These are phyloP conservation scores for Mycena kentingensis DNA, from an alignment of 768 basidiomycete genomes.

Conservation along the genomic window DNA sequence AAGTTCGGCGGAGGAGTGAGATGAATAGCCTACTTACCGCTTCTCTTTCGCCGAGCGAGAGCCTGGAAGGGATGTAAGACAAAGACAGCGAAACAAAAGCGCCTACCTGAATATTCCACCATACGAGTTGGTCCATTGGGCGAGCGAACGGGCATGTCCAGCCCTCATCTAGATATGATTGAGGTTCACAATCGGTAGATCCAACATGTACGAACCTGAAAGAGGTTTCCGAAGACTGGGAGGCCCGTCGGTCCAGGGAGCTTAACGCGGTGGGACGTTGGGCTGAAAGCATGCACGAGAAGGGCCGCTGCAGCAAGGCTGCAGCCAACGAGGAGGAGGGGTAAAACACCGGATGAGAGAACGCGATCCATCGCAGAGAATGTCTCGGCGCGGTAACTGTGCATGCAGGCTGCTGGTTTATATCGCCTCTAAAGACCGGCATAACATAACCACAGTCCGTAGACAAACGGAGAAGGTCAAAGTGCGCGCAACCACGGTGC, in stretches of 20 bases:
- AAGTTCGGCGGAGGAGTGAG: background rate
- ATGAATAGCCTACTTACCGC: background rate
- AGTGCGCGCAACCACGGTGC: no score
- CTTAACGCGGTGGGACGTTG: constrained; percentile 1
- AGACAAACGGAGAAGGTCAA: no score
- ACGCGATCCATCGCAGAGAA: no score
- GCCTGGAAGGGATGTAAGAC: background rate
- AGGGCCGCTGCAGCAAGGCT: background rate
- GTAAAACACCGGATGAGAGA: no score
- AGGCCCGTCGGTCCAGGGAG: constrained; percentile 8
- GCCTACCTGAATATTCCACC: constrained; percentile 17
- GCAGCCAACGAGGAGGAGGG: no score
- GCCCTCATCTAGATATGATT: constrained; percentile 7
- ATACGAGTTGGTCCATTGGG: constrained; percentile 9
- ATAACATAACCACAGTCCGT: no score
- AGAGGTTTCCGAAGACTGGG: constrained; percentile 9
- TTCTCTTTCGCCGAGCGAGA: constrained; percentile 9
- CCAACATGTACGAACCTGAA: background rate
- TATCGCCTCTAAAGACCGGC: no score
- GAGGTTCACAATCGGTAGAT: background rate
- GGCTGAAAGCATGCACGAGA: background rate
- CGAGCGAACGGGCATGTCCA: constrained; percentile 11
- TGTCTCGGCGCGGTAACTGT: no score
- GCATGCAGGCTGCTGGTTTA: no score
- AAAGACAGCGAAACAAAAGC: background rate